These are phyloP conservation scores for Tylopilus orsonianus DNA, from an alignment of 1,284 basidiomycete genomes.

Conservation along the genomic window DNA sequence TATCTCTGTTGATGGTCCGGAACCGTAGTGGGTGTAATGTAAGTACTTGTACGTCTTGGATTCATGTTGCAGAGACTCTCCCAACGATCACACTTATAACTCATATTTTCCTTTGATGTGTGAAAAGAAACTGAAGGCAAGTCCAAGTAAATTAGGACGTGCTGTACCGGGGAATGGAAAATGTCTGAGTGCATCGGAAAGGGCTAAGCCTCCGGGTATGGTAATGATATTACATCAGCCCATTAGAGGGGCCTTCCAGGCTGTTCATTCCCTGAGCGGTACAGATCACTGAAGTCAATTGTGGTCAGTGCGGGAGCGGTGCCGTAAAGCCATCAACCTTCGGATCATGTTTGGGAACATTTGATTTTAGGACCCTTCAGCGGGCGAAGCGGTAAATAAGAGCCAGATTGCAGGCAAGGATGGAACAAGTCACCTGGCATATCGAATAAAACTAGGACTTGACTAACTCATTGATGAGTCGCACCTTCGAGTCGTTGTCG, in stretches of 20 bases:
- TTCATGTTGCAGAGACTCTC: too few relatives aligned
- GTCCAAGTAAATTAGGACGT: too few relatives aligned
- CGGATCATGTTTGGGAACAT: background rate
- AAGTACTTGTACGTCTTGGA: too few relatives aligned
- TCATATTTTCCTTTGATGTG: too few relatives aligned
- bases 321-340: slow-evolving; percentile 6
- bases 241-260: background rate
- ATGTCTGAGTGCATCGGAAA: background rate
- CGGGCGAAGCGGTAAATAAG: slow-evolving; percentile 17
- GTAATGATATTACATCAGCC: background rate
- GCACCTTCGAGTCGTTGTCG: slow-evolving; percentile 23
- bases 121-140: too few relatives aligned
- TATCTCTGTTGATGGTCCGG: too few relatives aligned
- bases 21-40: too few relatives aligned
- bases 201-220: background rate
- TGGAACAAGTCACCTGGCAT: slow-evolving; percentile 15
- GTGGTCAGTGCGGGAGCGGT: slow-evolving; percentile 11
- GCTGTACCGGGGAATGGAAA: too few relatives aligned
- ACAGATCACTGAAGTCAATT: background rate
- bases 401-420: slow-evolving; percentile 24
- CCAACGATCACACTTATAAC: too few relatives aligned
- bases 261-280: background rate
- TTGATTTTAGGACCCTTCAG: background rate
- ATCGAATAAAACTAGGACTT: slow-evolving; percentile 6
- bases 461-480: background rate